phyloP scores from a whole-genome alignment of 306 rosid genomes.

The Cyamopsis tetragonoloba region DNA sequence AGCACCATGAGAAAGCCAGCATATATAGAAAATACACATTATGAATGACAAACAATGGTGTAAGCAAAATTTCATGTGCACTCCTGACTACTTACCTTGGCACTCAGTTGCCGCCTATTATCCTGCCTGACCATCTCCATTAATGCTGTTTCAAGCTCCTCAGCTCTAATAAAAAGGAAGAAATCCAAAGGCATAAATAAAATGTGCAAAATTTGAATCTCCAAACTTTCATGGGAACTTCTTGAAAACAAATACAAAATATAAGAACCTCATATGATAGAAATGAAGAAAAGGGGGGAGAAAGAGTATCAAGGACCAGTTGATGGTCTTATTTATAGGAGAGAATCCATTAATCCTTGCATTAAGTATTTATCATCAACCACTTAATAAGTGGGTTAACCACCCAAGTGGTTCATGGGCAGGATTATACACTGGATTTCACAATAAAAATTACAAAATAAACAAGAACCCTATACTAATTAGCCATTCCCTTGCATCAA shows the following conservation, averaged over 20 bases:
- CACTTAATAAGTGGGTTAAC: background rate
- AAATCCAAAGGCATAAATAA: constrained; percentile 19
- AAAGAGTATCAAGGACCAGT: background rate
- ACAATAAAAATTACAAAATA: background rate
- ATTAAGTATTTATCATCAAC: background rate
- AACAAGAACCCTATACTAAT: background rate
- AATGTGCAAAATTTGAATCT: constrained; percentile 4
- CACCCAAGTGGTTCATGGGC: background rate
- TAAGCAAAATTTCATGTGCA: background rate
- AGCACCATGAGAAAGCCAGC: background rate
- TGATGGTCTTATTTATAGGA: constrained; percentile 3
- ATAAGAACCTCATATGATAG: background rate
- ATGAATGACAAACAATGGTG: background rate
- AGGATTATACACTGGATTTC: background rate
- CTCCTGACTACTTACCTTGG: constrained; percentile 59
- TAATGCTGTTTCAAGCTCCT: constrained; percentile 95
- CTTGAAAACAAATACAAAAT: too few relatives aligned
- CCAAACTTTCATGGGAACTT: background rate
- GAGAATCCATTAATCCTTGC: background rate
- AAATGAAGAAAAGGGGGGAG: background rate
- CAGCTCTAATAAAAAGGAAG: constrained; percentile 59
- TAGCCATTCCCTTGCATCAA: background rate
- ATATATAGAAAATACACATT: constrained; percentile 1
- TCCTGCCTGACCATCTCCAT: constrained; percentile 99
- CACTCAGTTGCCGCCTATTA: constrained; percentile 89